Evolutionary conservation across 768 basidiomycete species (phyloP).

Genomic region (Macrolepiota dolichaula): DNA sequence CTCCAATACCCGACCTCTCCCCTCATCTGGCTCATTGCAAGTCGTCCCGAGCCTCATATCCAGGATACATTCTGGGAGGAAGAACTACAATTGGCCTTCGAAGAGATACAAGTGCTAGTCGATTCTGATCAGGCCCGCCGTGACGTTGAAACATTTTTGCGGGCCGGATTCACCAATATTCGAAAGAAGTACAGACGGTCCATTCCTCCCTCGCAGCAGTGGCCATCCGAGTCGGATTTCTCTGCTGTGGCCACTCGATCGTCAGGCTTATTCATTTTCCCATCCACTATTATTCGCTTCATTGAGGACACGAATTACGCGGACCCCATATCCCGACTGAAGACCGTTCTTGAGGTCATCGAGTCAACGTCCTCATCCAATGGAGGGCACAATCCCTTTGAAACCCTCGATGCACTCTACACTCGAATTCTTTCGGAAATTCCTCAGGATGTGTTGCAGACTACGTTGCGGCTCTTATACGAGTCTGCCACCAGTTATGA

Average conservation of each 20-base stretch:
- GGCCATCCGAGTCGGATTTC: conserved; percentile 16
- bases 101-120: conserved; percentile 1
- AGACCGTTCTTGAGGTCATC: conserved; percentile 1
- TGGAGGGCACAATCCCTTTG: background rate
- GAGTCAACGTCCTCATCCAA: background rate
- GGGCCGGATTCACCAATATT: conserved; percentile 10
- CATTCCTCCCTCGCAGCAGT: conserved; percentile 9
- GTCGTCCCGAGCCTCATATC: conserved; percentile 24
- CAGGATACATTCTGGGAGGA: conserved; percentile 6
- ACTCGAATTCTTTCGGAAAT: background rate
- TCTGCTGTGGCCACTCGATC: conserved; percentile 16
- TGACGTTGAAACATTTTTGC: conserved; percentile 19
- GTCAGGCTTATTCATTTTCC: conserved; percentile 23
- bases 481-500: background rate
- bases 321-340: background rate
- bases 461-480: background rate
- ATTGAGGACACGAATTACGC: conserved; percentile 8
- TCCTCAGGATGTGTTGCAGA: background rate
- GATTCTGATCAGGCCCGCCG: conserved; percentile 11
- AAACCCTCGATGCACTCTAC: conserved; percentile 7
- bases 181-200: background rate
- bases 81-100: background rate
- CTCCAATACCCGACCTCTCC: conserved; percentile 9
- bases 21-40: conserved; percentile 23
- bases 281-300: conserved; percentile 19